Evolutionary conservation across 768 basidiomycete species (phyloP).

Genomic region (Kwoniella dendrophila): DNA sequence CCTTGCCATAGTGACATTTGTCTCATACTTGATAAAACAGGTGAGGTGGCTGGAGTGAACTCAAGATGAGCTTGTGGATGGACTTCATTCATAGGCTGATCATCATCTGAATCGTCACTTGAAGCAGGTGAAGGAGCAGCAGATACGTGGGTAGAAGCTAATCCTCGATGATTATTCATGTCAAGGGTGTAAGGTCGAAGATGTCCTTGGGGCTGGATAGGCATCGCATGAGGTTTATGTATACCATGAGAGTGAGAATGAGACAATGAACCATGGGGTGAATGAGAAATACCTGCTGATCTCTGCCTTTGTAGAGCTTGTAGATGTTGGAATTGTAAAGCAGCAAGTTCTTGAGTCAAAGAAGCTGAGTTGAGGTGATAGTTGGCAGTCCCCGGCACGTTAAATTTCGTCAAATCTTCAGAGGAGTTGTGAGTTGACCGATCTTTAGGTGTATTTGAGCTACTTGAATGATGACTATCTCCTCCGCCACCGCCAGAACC

Average conservation of each 20-base stretch:
- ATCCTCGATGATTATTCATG: conserved; percentile 30
- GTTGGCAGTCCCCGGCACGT: conserved; percentile 14
- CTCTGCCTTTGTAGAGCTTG: conserved; percentile 35
- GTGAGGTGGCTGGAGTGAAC: conserved; percentile 52
- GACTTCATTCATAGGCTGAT: conserved; percentile 34
- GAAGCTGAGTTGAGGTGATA: conserved; percentile 41
- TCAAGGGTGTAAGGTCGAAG: conserved; percentile 42
- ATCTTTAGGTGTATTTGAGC: conserved; percentile 53
- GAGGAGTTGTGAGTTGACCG: conserved; percentile 38
- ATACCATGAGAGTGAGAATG: conserved; percentile 5
- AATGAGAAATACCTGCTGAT: conserved; percentile 9
- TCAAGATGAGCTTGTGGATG: conserved; percentile 40
- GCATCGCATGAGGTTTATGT: conserved; percentile 11
- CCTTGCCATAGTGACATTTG: conserved; percentile 54
- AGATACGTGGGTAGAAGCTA: conserved; percentile 48
- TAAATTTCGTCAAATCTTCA: conserved; percentile 51
- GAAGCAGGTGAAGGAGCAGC: conserved; percentile 46
- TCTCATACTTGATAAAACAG: conserved; percentile 56
- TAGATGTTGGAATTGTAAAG: conserved; percentile 47
- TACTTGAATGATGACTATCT: conserved; percentile 46
- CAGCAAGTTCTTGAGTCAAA: conserved; percentile 43
- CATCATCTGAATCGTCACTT: conserved; percentile 53
- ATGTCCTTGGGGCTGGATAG: conserved; percentile 17
- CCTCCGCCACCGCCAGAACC: conserved; percentile 40
- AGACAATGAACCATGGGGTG: conserved; percentile 1